A percentile compares a stretch with the other conserved stretches of the same genome.
Evolutionary conservation across 257 asterid species (phyloP).

Genomic region (Fraxinus pennsylvanica): DNA sequence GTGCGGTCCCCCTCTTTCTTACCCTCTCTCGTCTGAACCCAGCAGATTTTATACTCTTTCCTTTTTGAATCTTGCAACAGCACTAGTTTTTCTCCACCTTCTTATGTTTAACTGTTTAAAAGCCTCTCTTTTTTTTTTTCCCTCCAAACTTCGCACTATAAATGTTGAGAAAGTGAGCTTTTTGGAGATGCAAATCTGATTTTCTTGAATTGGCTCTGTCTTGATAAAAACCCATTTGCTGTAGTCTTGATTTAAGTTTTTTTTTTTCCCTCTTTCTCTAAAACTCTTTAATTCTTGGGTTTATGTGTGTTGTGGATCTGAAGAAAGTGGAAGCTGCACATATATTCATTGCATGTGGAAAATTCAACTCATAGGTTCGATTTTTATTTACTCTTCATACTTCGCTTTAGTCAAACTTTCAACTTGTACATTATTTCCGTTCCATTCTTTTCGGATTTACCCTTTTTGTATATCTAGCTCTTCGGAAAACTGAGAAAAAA

Average conservation of each 20-base stretch:
- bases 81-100: slow-evolving; percentile 27
- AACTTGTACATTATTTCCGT: not conserved
- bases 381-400: slow-evolving; percentile 5
- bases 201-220: slow-evolving; percentile 27
- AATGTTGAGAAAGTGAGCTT: not conserved
- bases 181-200: not conserved
- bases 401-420: slow-evolving; percentile 11
- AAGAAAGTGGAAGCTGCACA: slow-evolving; percentile 26
- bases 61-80: slow-evolving; percentile 29
- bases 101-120: slow-evolving; percentile 21
- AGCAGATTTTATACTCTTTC: slow-evolving; percentile 40
- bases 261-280: not conserved
- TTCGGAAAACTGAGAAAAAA: slow-evolving; percentile 22
- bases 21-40: slow-evolving; percentile 6
- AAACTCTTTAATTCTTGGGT: slow-evolving; percentile 3
- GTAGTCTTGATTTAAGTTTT: not conserved
- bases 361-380: slow-evolving; percentile 27
- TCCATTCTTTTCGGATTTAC: slow-evolving; percentile 12
- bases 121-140: not conserved
- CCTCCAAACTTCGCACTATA: not conserved
- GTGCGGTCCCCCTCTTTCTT: slow-evolving; percentile 30
- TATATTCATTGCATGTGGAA: slow-evolving; percentile 11
- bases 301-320: slow-evolving; percentile 34
- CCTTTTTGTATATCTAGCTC: slow-evolving; percentile 24
- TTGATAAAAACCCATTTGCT: slow-evolving; percentile 35